Evolutionary conservation across 129 eudicot genomes (phyloP).

Genomic region (Saposhnikovia divaricata): DNA sequence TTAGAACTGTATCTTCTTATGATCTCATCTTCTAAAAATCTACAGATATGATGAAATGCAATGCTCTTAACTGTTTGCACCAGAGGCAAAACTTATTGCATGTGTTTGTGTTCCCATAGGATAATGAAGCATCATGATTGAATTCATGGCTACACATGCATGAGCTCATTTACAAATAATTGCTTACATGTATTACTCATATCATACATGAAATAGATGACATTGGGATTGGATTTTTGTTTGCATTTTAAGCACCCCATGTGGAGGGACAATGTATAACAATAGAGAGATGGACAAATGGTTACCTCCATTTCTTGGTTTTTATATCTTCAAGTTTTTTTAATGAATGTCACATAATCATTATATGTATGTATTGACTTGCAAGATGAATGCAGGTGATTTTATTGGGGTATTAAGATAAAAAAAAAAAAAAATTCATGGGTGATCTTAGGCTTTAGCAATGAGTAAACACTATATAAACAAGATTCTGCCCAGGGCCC

Average conservation of each 20-base stretch:
- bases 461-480: too few relatives aligned
- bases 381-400: too few relatives aligned
- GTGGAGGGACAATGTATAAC: not conserved
- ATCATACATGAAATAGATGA: not conserved
- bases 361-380: too few relatives aligned
- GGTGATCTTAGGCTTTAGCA: too few relatives aligned
- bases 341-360: not conserved
- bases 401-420: too few relatives aligned
- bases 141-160: not conserved
- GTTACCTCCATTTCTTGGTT: not conserved
- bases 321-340: not conserved
- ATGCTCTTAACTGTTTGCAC: not conserved
- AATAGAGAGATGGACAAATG: not conserved
- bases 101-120: not conserved
- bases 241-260: not conserved
- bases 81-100: not conserved
- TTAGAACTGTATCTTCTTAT: not conserved
- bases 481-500: too few relatives aligned
- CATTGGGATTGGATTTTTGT: not conserved
- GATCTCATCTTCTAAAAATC: not conserved
- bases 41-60: not conserved
- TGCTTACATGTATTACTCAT: not conserved
- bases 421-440: too few relatives aligned
- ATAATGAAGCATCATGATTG: slow-evolving; percentile 1
- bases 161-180: not conserved